Base-by-base conservation (phyloP, 495 filamentous ascomycete species). In the Hypoxylon cercidicola region DNA sequence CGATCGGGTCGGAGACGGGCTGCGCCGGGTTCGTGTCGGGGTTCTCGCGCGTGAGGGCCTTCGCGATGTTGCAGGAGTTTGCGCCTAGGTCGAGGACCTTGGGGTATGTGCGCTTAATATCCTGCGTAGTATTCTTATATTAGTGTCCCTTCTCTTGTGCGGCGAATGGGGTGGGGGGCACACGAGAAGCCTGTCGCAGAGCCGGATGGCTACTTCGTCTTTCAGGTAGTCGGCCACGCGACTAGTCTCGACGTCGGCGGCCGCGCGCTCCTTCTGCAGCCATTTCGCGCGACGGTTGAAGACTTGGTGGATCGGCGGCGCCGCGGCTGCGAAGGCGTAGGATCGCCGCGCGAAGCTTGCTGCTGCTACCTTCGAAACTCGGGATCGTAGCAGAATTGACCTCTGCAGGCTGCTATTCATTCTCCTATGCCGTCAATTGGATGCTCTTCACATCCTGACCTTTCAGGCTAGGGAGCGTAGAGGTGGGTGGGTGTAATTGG, bases 61-160 rank as follows among this genome's bases (percentile, higher is more conserved):
- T 85, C 6, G 93, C 95, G 71, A 99, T 90, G 79, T 97, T 95
- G 82, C 93, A 97, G 56, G 93, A 88, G 75, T 97, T 97, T 61
- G 96, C 93, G 60, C 95, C 96, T 20, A 97, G 87, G 75, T 99
- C 96, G 66, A 99, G 92, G 43, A 93, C 91, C 47, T 86, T 78
- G 20, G 89, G 87, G 73, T 96, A 95, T 32, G 85, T 79, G 21
- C 96, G 91, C 66, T 96, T 96, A 78, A 98, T 93, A 70, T 97
- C 92, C 90, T 96, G 64, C 41, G 7, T 28, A 15, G 39, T 3
- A 20, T 60, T 13, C n/a, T 2, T 8, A 6, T 41, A 16, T 41
- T 2, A 41, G n/a, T 45, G 61, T 34, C 18, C 15, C 37, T 21
- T 58, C 16, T 28, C 21, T 25, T 23, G 56, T 39, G 53, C 13